Percentiles rank a stretch among this genome's conserved stretches.
phyloP scores from a whole-genome alignment of 208 protist species.

The Naegleria fowleri region DNA sequence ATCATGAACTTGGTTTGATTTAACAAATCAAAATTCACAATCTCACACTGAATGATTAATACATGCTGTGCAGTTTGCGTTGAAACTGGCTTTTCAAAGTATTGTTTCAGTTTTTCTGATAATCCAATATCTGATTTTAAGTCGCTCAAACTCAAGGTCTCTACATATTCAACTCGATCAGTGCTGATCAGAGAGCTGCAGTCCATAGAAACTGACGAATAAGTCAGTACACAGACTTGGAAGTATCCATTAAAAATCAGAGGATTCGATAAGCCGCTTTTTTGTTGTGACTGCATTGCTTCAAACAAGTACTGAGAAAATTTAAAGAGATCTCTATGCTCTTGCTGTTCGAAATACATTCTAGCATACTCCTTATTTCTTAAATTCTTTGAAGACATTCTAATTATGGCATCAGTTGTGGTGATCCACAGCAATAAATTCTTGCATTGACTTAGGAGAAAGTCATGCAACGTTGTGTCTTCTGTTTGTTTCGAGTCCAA shows the following conservation, averaged over 20 bases:
- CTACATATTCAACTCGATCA: not conserved
- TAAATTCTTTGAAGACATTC: not conserved
- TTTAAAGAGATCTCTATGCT: not conserved
- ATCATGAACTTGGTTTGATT: not conserved
- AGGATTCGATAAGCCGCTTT: not conserved
- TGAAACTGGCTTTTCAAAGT: not conserved
- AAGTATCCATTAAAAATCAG: not conserved
- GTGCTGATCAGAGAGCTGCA: not conserved
- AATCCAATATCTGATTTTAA: constrained; percentile 2
- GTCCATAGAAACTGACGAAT: not conserved
- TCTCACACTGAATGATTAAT: not conserved
- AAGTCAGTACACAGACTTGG: not conserved
- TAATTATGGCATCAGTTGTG: not conserved
- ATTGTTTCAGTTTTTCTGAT: not conserved
- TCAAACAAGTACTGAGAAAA: not conserved
- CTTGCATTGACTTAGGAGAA: not conserved
- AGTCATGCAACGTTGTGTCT: not conserved
- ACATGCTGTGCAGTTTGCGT: not conserved
- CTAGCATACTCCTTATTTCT: not conserved
- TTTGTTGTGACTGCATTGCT: not conserved
- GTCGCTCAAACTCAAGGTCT: not conserved
- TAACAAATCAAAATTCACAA: not conserved
- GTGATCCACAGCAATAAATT: constrained; percentile 10
- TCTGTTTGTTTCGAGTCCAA: not conserved
- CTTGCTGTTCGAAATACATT: constrained; percentile 12